Evolutionary conservation across 1,284 basidiomycete genomes (phyloP).

Genomic region (Cutaneotrichosporon daszewskae): DNA sequence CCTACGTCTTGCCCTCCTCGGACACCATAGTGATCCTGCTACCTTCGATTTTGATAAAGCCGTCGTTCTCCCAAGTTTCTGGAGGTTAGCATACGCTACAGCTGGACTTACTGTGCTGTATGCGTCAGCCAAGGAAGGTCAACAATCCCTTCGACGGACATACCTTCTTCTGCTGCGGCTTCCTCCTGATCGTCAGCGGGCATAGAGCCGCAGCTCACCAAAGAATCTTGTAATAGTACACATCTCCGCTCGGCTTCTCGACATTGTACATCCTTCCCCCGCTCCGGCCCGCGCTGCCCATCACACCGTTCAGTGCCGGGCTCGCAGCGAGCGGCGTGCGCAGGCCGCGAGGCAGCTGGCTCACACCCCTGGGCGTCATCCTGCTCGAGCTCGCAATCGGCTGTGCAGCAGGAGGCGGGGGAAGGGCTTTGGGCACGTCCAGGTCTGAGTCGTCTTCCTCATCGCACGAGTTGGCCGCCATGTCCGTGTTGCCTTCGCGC

Average conservation of each 20-base stretch:
- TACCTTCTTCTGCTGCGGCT: slow-evolving; percentile 46
- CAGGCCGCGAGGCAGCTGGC: too few relatives aligned
- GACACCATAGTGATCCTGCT: slow-evolving; percentile 48
- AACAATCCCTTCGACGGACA: slow-evolving; percentile 3
- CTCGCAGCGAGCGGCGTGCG: too few relatives aligned
- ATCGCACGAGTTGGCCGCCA: slow-evolving; percentile 17
- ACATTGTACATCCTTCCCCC: slow-evolving; percentile 23
- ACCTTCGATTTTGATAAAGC: slow-evolving; percentile 57
- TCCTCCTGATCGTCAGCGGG: slow-evolving; percentile 34
- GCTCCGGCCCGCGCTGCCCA: too few relatives aligned
- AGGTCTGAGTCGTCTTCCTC: slow-evolving; percentile 16
- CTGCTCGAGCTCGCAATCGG: too few relatives aligned
- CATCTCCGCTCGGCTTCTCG: not conserved
- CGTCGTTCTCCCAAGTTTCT: slow-evolving; percentile 50
- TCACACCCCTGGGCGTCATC: too few relatives aligned
- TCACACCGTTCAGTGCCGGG: slow-evolving; percentile 1
- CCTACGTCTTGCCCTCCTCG: slow-evolving; percentile 48
- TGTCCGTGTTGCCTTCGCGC: slow-evolving; percentile 5
- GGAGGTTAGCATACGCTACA: slow-evolving; percentile 2
- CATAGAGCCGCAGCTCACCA: slow-evolving; percentile 31
- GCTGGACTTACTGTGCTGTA: slow-evolving; percentile 40
- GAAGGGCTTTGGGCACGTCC: slow-evolving; percentile 13
- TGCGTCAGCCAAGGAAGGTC: not conserved
- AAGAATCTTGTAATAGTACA: slow-evolving; percentile 38
- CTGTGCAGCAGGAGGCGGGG: not conserved